Base-by-base conservation (phyloP, 1,284 basidiomycete species). In the Sanghuangporus sanghuang region DNA sequence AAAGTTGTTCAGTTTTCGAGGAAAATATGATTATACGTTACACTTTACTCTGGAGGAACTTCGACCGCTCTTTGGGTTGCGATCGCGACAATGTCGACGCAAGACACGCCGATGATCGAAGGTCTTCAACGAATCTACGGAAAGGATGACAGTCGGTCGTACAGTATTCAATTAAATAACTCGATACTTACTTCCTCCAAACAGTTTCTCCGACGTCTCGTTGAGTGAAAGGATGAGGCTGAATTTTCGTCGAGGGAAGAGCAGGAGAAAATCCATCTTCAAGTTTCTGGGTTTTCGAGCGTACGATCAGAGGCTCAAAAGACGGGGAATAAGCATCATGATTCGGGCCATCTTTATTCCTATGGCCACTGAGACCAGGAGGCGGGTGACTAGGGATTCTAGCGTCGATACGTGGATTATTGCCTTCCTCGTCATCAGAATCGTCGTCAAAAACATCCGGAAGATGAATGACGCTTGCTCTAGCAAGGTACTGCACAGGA, bases 161-260 rank as follows among this genome's bases (percentile, higher is more conserved):
- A 5, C 21, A 58, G n/a, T 32, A 32, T 32, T 32, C 36, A 16
- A n/a, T 42, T 11, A 52, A 7, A 23, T 7, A 18, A 9, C 18
- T 8, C 36, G 27, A 32, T 18, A 49, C 62, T 23, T 9, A 63
- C 62, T 58, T 57, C 38, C 27, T 57, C 65, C 65, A 66, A 38
- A 64, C 65, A 6, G 21, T 5, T 53, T 61, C 63, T 3, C 32
- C 11, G 3, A 66, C 55, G 27, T 59, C 48, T 6, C 63, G 27
- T 18, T 42, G 46, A 6, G 35, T 32, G 56, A 66, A 66, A 7
- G 65, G 65, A 39, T 66, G 65, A 4, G 63, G 65, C 21, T 64
- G 42, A 2, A 53, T 18, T 44, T 64, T 44, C 38, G 65, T 57
- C 2, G 62, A 63, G 9, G 65, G 65, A 14, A 54, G 65, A 12